Base-by-base conservation (phyloP, 2,329 filamentous ascomycete genomes). In the Botrytis tulipae region DNA sequence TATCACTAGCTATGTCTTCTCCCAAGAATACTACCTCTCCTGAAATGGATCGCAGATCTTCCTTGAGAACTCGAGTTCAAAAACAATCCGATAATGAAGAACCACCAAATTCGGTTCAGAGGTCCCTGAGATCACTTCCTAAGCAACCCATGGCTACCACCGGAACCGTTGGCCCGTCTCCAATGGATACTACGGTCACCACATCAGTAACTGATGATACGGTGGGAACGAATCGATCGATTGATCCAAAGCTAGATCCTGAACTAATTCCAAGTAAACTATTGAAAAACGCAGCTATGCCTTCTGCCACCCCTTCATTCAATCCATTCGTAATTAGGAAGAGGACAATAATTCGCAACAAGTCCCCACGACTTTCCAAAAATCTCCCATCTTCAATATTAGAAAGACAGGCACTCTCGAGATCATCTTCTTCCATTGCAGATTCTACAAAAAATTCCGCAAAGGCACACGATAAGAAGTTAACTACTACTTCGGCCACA, bases 171-270 rank as follows among this genome's bases (percentile, higher is more conserved):
- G 8, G 25, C 8, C 9, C 14, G 16, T 22, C 20, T 9, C 7
- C 22, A n/a, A 42, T 22, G 0, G 8, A n/a, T n/a, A 35, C 35
- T 10, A 7, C 22, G 22, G 14, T 8, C 14, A 8, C 1, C 12
- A 1, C 0, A n/a, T 6, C 1, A 10, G 6, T 0, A n/a, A 20
- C 25, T 4, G 0, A 22, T 29, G 14, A 16, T 51, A 37, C 29
- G 4, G 14, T 14, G n/a, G 8, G 32, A n/a, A 2, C 1, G 14
- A 51, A 51, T 22, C 29, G 44, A 6, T 20, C 46, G 5, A n/a
- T 67, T 20, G 16, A 37, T 12, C 22, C 63, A 4, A 67, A 37
- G 44, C 22, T 16, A 6, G 12, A 51, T 3, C 1, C 10, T 3
- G 7, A 35, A 51, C 14, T 32, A 5, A 16, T 37, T 1, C 12